phyloP scores from a whole-genome alignment of 345 rosid species.

The Physaria fendleri region DNA sequence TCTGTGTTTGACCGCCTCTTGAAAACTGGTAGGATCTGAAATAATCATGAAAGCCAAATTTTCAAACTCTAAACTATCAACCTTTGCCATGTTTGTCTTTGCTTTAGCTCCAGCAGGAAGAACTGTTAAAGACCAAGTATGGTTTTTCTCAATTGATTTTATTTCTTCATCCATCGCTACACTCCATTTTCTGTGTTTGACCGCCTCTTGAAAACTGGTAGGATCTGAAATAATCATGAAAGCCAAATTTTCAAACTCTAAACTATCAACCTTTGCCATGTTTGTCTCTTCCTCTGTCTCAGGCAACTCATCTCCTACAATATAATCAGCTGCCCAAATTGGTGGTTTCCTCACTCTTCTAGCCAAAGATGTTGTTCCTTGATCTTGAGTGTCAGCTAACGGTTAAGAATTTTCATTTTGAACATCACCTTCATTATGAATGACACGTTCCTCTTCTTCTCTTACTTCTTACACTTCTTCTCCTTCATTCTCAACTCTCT shows the following conservation, averaged over 20 bases:
- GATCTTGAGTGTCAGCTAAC: neutral
- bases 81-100: neutral
- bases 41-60: neutral
- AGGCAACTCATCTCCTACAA: neutral
- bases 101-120: too few relatives aligned
- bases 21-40: too few relatives aligned
- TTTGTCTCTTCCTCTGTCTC: constrained; percentile 22
- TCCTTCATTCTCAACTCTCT: neutral
- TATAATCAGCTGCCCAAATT: neutral
- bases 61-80: neutral
- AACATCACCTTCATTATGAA: neutral
- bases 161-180: too few relatives aligned
- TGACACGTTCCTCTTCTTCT: neutral
- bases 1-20: too few relatives aligned
- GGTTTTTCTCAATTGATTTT: too few relatives aligned
- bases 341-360: neutral
- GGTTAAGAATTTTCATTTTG: neutral
- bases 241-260: neutral
- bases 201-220: too few relatives aligned
- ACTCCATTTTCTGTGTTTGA: too few relatives aligned
- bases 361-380: too few relatives aligned
- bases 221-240: neutral
- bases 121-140: too few relatives aligned
- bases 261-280: neutral
- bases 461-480: neutral